Evolutionary conservation across 495 filamentous ascomycete species (phyloP).

Genomic region (Hyaloscypha bicolor): DNA sequence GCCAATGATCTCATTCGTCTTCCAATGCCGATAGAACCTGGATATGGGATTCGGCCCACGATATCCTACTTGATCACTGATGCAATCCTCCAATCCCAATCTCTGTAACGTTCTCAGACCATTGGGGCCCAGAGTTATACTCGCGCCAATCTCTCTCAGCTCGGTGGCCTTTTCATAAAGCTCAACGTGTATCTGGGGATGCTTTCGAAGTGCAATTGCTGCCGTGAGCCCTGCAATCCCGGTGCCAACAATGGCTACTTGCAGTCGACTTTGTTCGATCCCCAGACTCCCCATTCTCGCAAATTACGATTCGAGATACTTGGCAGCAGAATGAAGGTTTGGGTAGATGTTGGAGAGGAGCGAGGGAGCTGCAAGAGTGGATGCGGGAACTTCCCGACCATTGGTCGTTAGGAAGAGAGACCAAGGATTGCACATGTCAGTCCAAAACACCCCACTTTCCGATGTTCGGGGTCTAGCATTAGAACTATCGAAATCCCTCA

Average conservation of each 20-base stretch:
- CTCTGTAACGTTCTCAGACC: conserved; percentile 51
- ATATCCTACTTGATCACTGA: conserved; percentile 45
- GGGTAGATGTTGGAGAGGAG: neutral
- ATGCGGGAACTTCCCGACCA: neutral
- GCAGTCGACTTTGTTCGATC: neutral
- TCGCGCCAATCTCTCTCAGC: conserved; percentile 50
- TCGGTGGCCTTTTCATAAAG: conserved; percentile 50
- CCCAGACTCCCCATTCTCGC: conserved; percentile 14
- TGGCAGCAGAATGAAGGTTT: neutral
- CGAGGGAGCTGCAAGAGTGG: conserved; percentile 1
- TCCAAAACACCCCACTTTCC: conserved; percentile 1
- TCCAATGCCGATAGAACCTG: conserved; percentile 43
- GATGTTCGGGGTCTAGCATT: neutral
- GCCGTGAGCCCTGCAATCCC: conserved; percentile 51
- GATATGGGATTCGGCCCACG: conserved; percentile 39
- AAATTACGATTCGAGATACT: neutral
- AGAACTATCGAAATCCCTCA: neutral
- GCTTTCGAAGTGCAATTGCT: conserved; percentile 43
- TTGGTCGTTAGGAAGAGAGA: conserved; percentile 1
- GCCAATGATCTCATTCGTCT: conserved; percentile 49
- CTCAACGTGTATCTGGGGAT: conserved; percentile 43
- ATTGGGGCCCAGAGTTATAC: conserved; percentile 54
- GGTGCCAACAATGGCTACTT: conserved; percentile 49
- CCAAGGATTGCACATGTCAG: conserved; percentile 13
- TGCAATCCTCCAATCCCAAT: conserved; percentile 44